Conservation (phyloP, 352 stramenopile genomes). For the Globisporangium alternatum region DNA sequence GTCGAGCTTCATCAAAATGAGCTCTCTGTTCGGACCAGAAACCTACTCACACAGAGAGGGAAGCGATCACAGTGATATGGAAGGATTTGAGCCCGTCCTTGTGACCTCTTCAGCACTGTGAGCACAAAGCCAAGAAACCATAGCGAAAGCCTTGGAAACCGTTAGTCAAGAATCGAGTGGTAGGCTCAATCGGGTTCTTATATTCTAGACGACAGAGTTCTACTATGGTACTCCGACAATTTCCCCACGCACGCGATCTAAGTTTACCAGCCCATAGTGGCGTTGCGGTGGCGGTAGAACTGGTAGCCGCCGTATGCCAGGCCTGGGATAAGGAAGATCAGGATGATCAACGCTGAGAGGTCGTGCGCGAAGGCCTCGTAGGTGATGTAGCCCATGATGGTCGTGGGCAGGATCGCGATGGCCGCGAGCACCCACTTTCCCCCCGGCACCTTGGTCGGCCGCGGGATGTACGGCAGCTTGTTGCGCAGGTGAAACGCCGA, state of each 20-base stretch:
- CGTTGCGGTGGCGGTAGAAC: constrained; percentile 13
- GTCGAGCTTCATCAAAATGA: too few relatives aligned
- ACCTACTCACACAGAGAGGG: too few relatives aligned
- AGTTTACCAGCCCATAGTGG: constrained; percentile 14
- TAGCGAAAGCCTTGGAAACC: too few relatives aligned
- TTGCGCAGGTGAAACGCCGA: constrained; percentile 87
- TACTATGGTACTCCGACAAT: not conserved
- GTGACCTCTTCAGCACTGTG: too few relatives aligned
- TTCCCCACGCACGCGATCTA: not conserved
- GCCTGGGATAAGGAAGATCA: constrained; percentile 34
- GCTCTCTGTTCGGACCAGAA: too few relatives aligned
- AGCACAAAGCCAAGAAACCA: too few relatives aligned
- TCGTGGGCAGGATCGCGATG: constrained; percentile 33
- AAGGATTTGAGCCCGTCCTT: too few relatives aligned
- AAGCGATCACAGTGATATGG: too few relatives aligned
- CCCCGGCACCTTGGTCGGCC: constrained; percentile 54
- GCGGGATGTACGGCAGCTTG: constrained; percentile 61
- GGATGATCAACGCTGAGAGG: constrained; percentile 31
- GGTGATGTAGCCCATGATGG: constrained; percentile 52
- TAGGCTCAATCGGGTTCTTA: too few relatives aligned
- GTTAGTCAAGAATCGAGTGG: too few relatives aligned
- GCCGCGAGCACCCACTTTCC: constrained; percentile 31
- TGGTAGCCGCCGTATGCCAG: constrained; percentile 20
- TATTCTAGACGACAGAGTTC: too few relatives aligned
- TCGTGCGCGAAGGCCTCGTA: constrained; percentile 34